These are phyloP conservation scores for Aaosphaeria arxii DNA, from an alignment of 2,329 filamentous ascomycete species.

Conservation along the genomic window DNA sequence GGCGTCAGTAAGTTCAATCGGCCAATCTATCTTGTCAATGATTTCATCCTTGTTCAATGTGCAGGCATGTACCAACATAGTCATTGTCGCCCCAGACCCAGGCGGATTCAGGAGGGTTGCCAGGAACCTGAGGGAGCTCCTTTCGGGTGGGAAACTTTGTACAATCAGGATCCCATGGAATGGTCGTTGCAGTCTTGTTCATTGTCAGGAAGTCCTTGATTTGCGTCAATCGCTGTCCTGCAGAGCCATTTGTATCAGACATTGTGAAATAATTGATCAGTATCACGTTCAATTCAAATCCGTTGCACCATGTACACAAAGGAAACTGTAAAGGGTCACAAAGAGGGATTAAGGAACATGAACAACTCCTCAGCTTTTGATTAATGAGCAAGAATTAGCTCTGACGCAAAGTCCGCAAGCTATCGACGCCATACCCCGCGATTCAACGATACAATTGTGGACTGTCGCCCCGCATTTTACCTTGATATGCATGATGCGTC, in stretches of 20 bases:
- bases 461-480: too few relatives aligned
- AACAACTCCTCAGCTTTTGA: too few relatives aligned
- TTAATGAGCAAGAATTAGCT: too few relatives aligned
- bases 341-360: too few relatives aligned
- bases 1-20: conserved; percentile 58
- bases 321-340: too few relatives aligned
- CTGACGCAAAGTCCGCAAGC: too few relatives aligned
- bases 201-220: conserved; percentile 45
- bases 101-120: conserved; percentile 54
- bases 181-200: conserved; percentile 45
- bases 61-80: conserved; percentile 31
- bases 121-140: conserved; percentile 51
- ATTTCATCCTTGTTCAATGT: not conserved
- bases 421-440: too few relatives aligned
- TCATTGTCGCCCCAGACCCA: conserved; percentile 62
- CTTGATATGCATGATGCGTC: too few relatives aligned
- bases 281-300: too few relatives aligned
- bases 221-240: conserved; percentile 39
- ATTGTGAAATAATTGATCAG: conserved; percentile 10
- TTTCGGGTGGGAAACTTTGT: conserved; percentile 52
- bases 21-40: conserved; percentile 36
- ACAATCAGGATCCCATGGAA: conserved; percentile 55
- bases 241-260: conserved; percentile 31
- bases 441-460: too few relatives aligned
- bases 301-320: too few relatives aligned